Base-by-base conservation (phyloP, 2,329 filamentous ascomycete species). In the Sclerotinia sclerotiorum region DNA sequence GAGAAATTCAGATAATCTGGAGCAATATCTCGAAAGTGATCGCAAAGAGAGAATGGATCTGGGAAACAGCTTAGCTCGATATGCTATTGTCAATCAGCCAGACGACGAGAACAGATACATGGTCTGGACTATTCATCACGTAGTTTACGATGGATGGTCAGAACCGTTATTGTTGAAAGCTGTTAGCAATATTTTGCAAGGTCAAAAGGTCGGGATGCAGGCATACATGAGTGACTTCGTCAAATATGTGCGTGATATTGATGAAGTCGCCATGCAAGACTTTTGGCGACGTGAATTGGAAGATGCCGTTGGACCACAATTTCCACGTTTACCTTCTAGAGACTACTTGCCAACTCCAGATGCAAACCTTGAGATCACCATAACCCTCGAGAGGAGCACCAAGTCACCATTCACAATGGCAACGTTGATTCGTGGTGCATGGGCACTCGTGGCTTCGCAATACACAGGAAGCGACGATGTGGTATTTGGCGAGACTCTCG, bases 91-190 rank as follows among this genome's bases (percentile, higher is more conserved):
- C 35, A 61, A 63, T 24, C 52, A 71, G 32, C 49, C 56, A 57
- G 64, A 55, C 5, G 68, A 67, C 35, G 70, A 77, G 21, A 71
- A 72, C 52, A 78, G 55, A 39, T 77, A 80, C 71, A 84, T 86
- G 70, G 81, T 86, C n/a, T 76, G 84, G 70, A 84, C 83, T 1
- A 82, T 85, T 77, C 85, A 87, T 70, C 85, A 87, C 70, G 83
- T 81, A 5, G 74, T 87, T 0, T 87, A 87, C 69, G 85, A 87
- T 64, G 85, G 85, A 32, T 86, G 84, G 84, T 82, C 81, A 0
- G 72, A 76, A 68, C 74, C 77, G 3, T 46, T 78, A 35, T 71
- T 80, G 5, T 63, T 79, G 74, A 42, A 71, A 74, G 55, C 72
- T 32, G 51, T 79, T 35, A 72, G 72, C 17, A 70, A 70, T 21